Evolutionary conservation across 768 basidiomycete species (phyloP), one percentile per base, ranked within the genome.

Genomic region (Clathrus columnatus): DNA sequence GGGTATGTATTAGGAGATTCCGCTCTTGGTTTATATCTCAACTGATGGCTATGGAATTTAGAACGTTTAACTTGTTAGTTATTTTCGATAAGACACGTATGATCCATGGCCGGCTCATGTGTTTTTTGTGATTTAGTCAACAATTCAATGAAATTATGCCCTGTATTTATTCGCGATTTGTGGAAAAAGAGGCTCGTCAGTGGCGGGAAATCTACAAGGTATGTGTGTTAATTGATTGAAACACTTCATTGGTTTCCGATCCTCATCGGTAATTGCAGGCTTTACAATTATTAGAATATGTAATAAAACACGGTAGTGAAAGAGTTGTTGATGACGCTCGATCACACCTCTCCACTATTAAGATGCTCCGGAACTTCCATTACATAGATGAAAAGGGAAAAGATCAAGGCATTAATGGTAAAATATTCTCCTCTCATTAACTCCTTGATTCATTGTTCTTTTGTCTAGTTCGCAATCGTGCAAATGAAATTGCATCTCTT

Each of bases 121-220:
- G n/a, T n/a, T n/a, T n/a, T 53, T 2, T 51, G 18, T 47, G 28
- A 17, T 41, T 2, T 66, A 96, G 93, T 72, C 91, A 94, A 77
- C 82, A 93, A 60, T 99, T 99, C 72, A 99, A 98, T 70, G 95
- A 99, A 74, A 92, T 98, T 66, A 97, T 99, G 93, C 95, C 96
- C 3, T 84, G 82, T 64, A 96, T 97, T 62, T 98, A 96, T 69
- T 78, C 83, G 7, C 82, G 91, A 24, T 96, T 95, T 69, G 95
- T 94, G 84, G 91, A 98, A 70, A 98, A 98, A 72, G 96, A 99
- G 70, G 96, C 96, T 0, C 76, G 87, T 20, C 91, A 99, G 67
- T 99, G 96, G 96, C 78, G 96, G 30, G 93, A 99, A 69, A 98
- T 99, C 56, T 99, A 99, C 80, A 99, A 99, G 78, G 91, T 83